Evolutionary conservation across 2,329 filamentous ascomycete species (phyloP).

Genomic region (Aureobasidium sp.): DNA sequence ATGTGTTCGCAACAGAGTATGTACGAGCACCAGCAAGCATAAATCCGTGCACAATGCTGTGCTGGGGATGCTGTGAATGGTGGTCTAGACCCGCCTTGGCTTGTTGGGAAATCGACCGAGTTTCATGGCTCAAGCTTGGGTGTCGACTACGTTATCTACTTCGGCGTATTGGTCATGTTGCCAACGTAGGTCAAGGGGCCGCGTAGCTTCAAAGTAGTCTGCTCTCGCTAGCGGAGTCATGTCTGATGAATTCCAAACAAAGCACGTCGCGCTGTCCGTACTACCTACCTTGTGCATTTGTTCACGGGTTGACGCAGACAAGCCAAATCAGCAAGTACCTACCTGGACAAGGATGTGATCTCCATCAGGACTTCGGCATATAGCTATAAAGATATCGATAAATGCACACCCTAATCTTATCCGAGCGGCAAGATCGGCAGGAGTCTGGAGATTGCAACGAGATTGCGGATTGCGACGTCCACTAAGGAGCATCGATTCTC

Average conservation of each 20-base stretch:
- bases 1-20: neutral
- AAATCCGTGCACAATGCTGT: neutral
- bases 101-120: neutral
- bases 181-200: neutral
- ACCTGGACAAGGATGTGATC: neutral
- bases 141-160: neutral
- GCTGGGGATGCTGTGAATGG: neutral
- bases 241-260: neutral
- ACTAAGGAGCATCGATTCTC: neutral
- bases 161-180: neutral
- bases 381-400: neutral
- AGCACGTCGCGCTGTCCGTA: neutral
- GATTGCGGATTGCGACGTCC: slow-evolving; percentile 11
- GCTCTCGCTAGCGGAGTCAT: neutral
- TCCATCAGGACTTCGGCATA: neutral
- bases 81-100: neutral
- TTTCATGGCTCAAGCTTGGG: neutral
- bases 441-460: neutral
- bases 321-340: neutral
- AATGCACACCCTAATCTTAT: neutral
- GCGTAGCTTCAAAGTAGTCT: neutral
- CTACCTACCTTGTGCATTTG: too few species aligned
- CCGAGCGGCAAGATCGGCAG: neutral
- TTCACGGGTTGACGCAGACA: neutral
- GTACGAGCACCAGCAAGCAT: neutral